A percentile compares a stretch with the other conserved stretches of the same genome.
Conservation (phyloP, 2,329 filamentous ascomycete genomes). For the Sporothrix curviconia region DNA sequence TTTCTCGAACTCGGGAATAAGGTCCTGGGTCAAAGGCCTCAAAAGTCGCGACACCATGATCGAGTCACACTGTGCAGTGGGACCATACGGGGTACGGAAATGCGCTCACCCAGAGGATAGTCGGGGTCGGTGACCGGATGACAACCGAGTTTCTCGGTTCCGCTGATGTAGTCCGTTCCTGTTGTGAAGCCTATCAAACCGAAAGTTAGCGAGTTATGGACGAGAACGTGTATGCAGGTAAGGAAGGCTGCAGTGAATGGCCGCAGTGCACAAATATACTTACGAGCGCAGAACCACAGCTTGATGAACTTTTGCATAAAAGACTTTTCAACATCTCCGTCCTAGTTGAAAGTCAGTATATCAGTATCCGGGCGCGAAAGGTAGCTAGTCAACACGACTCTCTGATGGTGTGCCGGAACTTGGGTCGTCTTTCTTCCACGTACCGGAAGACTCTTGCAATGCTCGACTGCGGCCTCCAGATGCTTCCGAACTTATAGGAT, state of each 20-base stretch:
- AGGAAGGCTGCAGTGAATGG: neutral
- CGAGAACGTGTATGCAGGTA: too few relatives aligned
- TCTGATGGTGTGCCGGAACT: neutral
- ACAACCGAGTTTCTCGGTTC: slow-evolving; percentile 36
- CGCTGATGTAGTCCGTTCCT: slow-evolving; percentile 38
- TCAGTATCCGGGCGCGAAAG: neutral
- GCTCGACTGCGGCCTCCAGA: slow-evolving; percentile 19
- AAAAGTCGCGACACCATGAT: slow-evolving; percentile 34
- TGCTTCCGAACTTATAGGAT: slow-evolving; percentile 14
- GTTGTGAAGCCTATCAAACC: slow-evolving; percentile 35
- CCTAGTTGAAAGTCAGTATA: slow-evolving; percentile 11
- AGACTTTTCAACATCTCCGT: slow-evolving; percentile 25
- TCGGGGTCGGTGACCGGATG: slow-evolving; percentile 28
- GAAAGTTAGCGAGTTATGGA: neutral
- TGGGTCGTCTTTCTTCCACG: neutral
- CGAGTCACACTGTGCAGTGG: slow-evolving; percentile 39
- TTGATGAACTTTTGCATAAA: slow-evolving; percentile 37
- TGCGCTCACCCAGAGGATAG: slow-evolving; percentile 31
- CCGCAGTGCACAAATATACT: slow-evolving; percentile 22
- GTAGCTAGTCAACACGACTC: neutral
- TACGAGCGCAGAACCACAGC: slow-evolving; percentile 43
- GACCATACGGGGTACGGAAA: slow-evolving; percentile 39
- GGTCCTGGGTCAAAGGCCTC: slow-evolving; percentile 26
- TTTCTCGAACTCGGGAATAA: slow-evolving; percentile 32
- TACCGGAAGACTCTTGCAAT: slow-evolving; percentile 21